Evolutionary conservation across 2,329 filamentous ascomycete species (phyloP).

Genomic region (Pyrenophora tritici-repentis): DNA sequence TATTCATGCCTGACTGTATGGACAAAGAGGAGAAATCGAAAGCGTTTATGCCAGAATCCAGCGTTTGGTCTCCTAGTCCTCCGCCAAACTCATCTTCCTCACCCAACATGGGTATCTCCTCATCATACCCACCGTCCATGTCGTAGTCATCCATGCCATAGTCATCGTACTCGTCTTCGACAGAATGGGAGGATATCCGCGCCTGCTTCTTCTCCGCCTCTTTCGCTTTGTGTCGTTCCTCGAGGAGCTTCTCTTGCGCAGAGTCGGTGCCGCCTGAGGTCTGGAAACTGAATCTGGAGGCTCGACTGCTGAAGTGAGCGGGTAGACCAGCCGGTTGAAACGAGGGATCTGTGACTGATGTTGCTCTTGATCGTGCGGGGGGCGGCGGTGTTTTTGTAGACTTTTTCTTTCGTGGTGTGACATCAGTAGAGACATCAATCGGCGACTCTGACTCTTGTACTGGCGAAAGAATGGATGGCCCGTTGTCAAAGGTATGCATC

Average conservation of each 20-base stretch:
- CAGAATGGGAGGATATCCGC: conserved; percentile 41
- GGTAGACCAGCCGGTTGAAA: conserved; percentile 47
- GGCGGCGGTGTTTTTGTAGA: conserved; percentile 46
- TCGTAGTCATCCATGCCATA: conserved; percentile 53
- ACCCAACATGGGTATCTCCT: conserved; percentile 65
- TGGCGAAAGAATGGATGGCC: conserved; percentile 38
- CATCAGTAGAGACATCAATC: conserved; percentile 29
- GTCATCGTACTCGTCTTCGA: conserved; percentile 47
- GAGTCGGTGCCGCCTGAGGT: conserved; percentile 73
- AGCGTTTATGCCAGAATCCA: conserved; percentile 35
- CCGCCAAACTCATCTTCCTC: conserved; percentile 40
- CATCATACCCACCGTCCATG: conserved; percentile 65
- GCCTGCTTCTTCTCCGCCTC: conserved; percentile 61
- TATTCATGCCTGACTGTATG: conserved; percentile 25
- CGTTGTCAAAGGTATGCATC: conserved; percentile 27
- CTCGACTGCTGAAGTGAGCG: conserved; percentile 64
- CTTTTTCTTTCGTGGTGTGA: conserved; percentile 38
- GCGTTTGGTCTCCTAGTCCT: conserved; percentile 30
- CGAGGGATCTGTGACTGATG: conserved; percentile 44
- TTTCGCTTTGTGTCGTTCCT: conserved; percentile 72
- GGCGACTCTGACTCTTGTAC: conserved; percentile 41
- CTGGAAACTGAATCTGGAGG: conserved; percentile 81
- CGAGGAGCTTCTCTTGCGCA: conserved; percentile 68
- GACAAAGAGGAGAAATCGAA: conserved; percentile 44
- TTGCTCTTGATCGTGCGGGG: conserved; percentile 42